Evolutionary conservation across 2,329 filamentous ascomycete species (phyloP).

Genomic region (Fusarium sublunatum): DNA sequence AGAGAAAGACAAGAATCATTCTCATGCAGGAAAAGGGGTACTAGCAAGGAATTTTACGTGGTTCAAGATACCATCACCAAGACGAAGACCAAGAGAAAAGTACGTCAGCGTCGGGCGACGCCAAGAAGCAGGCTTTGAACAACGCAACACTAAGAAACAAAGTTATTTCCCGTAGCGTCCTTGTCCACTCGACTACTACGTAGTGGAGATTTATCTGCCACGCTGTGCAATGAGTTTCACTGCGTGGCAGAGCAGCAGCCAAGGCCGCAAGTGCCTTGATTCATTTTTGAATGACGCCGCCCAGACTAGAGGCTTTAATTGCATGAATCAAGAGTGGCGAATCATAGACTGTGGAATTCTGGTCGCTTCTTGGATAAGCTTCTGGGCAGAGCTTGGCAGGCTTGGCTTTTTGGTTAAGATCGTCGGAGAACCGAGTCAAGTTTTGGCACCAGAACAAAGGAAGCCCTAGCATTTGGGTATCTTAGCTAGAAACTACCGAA

Average conservation of each 20-base stretch:
- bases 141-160: conserved; percentile 19
- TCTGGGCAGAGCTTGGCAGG: conserved; percentile 17
- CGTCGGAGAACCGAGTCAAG: neutral
- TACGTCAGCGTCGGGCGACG: conserved; percentile 25
- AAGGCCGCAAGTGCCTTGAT: conserved; percentile 16
- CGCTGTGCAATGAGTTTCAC: neutral
- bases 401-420: conserved; percentile 8
- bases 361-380: conserved; percentile 14
- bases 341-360: neutral
- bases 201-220: neutral
- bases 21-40: neutral
- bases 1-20: neutral
- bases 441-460: too few species aligned
- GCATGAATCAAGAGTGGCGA: neutral
- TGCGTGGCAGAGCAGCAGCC: conserved; percentile 3
- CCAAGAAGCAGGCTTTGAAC: conserved; percentile 26
- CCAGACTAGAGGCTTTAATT: conserved; percentile 29
- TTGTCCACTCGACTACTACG: neutral
- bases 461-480: too few species aligned
- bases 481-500: too few species aligned
- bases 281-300: conserved; percentile 18
- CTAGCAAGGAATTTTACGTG: neutral
- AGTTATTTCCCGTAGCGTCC: conserved; percentile 3
- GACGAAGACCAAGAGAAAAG: neutral
- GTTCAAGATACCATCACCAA: neutral